Base-by-base conservation (phyloP, 768 basidiomycete species). In the Nidularia sp. region DNA sequence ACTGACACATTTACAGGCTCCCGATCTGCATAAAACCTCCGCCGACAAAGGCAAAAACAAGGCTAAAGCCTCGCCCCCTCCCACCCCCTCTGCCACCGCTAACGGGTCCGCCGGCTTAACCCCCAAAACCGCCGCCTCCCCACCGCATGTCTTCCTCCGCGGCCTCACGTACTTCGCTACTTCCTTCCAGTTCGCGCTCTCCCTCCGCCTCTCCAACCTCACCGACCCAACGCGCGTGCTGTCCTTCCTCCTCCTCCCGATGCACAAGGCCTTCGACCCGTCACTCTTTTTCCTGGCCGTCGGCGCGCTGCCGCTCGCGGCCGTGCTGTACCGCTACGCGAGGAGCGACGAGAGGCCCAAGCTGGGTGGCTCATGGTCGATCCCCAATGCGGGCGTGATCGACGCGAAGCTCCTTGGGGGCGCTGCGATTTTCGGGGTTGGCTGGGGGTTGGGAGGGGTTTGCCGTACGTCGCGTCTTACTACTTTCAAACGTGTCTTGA, bases 361-460 rank as follows among this genome's bases (percentile, higher is more conserved):
- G 25, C 68, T 80, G 13, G 77, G 78, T 55, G 80, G 77, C 2
- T 52, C 50, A 44, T 78, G 76, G 74, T 62, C 65, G 5, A 66
- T 80, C 25, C 75, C 76, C 3, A 69, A 68, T 33, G 64, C 57
- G 34, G 68, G 66, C 13, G 56, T 62, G 34, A 66, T 85, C 13
- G 78, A 85, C 56, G 47, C 54, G 25, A 73, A 62, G 54, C 70
- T 86, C 31, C 43, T 86, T 6, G 50, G 60, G 32, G 84, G 84
- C 18, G 73, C 81, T 8, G 71, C 76, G 13, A 54, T 83, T 35
- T 86, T 86, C 62, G 84, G 84, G 46, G 54, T 82, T 29, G 84
- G 84, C 1, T 86, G 84, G 84, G 84, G 79, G 4, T 58, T 80
- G 36, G 67, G 73, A 49, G 84, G 84, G 34, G 65, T 85, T 46